Evolutionary conservation across 495 filamentous ascomycete genomes (phyloP).

Genomic region (Hyaloscypha finlandica): DNA sequence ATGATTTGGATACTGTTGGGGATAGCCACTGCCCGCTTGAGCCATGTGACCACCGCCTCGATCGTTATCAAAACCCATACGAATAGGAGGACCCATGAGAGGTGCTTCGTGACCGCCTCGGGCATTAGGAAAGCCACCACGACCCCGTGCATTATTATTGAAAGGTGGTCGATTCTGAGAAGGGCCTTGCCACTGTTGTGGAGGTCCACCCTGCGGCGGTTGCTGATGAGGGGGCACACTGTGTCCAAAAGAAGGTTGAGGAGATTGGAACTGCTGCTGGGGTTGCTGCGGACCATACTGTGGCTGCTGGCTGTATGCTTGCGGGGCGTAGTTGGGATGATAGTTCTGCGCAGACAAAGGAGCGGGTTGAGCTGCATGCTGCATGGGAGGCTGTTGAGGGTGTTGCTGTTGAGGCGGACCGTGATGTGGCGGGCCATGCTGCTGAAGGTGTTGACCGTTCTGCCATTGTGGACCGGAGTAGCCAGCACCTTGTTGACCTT

Average conservation of each 20-base stretch:
- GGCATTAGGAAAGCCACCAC: slow-evolving; percentile 36
- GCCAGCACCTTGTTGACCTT: slow-evolving; percentile 23
- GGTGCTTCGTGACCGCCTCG: slow-evolving; percentile 48
- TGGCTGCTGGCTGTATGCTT: slow-evolving; percentile 39
- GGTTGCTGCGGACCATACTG: slow-evolving; percentile 39
- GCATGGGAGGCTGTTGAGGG: slow-evolving; percentile 35
- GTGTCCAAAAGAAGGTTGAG: slow-evolving; percentile 35
- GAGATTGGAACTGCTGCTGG: slow-evolving; percentile 33
- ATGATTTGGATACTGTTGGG: slow-evolving; percentile 34
- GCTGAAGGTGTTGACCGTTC: slow-evolving; percentile 18
- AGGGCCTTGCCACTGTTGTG: slow-evolving; percentile 38
- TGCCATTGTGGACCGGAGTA: slow-evolving; percentile 28
- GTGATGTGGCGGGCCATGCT: slow-evolving; percentile 27
- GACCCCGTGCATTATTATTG: slow-evolving; percentile 28
- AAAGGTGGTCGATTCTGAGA: slow-evolving; percentile 28
- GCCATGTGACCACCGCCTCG: slow-evolving; percentile 42
- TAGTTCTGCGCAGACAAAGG: slow-evolving; percentile 49
- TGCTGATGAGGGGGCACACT: slow-evolving; percentile 30
- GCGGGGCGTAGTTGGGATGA: slow-evolving; percentile 54
- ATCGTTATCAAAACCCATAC: slow-evolving; percentile 55
- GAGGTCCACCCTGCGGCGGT: slow-evolving; percentile 36
- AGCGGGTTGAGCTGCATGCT: slow-evolving; percentile 36
- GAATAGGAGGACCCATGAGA: slow-evolving; percentile 60
- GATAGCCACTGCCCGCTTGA: slow-evolving; percentile 49
- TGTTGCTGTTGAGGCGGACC: slow-evolving; percentile 39